These are phyloP conservation scores for Saccharomyces hybrid DNA, from an alignment of 1,139 yeast genomes.

Conservation along the genomic window DNA sequence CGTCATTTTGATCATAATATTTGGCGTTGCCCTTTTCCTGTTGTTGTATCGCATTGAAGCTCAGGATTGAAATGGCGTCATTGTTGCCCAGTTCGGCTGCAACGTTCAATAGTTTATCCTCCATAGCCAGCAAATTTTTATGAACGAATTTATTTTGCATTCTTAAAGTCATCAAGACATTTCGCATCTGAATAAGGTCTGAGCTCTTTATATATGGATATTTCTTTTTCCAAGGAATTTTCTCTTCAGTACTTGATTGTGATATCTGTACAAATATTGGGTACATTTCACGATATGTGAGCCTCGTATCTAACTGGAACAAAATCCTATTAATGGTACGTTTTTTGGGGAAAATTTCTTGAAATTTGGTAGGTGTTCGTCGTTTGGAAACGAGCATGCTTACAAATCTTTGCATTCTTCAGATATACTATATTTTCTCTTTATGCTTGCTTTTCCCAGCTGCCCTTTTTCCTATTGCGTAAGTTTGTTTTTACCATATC, in stretches of 20 bases:
- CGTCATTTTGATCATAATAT: slow-evolving; percentile 41
- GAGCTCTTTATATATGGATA: slow-evolving; percentile 30
- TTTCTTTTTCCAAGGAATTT: slow-evolving; percentile 31
- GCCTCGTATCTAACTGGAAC: slow-evolving; percentile 57
- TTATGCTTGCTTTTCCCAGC: not conserved
- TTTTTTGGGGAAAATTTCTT: slow-evolving; percentile 51
- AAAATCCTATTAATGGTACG: slow-evolving; percentile 50
- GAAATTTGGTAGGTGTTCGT: slow-evolving; percentile 23
- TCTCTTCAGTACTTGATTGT: not conserved
- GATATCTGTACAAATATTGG: slow-evolving; percentile 36
- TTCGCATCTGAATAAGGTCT: slow-evolving; percentile 64
- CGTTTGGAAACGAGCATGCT: not conserved
- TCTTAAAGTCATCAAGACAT: slow-evolving; percentile 56
- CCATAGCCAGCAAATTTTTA: slow-evolving; percentile 49
- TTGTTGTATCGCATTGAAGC: slow-evolving; percentile 39
- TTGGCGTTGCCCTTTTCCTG: slow-evolving; percentile 19
- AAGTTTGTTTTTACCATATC: not conserved
- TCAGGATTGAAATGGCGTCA: slow-evolving; percentile 69
- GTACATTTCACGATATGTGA: slow-evolving; percentile 46
- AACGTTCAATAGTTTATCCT: slow-evolving; percentile 62
- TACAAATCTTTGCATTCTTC: not conserved
- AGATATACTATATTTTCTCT: not conserved
- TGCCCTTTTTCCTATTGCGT: not conserved
- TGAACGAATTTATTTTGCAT: slow-evolving; percentile 53
- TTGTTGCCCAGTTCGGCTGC: slow-evolving; percentile 81